phyloP scores from a whole-genome alignment of 768 basidiomycete species.

The Pleurotus tuber-regium region DNA sequence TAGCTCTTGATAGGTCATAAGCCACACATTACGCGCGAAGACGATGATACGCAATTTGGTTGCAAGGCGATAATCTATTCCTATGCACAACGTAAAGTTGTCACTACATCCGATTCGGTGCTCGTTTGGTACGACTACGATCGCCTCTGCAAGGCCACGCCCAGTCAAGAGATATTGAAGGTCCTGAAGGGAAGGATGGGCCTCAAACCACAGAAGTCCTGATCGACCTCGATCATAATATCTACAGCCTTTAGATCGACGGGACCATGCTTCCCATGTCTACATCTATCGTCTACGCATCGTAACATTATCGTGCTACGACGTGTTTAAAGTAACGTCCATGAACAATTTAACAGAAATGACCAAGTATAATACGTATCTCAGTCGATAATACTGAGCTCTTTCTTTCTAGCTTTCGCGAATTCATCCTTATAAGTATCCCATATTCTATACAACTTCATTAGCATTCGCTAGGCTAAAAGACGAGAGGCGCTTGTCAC shows the following conservation, averaged over 20 bases:
- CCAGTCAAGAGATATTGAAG: constrained; percentile 46
- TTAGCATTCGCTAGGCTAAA: too few relatives aligned
- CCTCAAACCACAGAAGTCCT: too few relatives aligned
- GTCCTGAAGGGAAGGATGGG: constrained; percentile 17
- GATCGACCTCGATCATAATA: too few relatives aligned
- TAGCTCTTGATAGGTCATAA: constrained; percentile 68
- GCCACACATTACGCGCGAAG: constrained; percentile 32
- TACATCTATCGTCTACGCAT: too few relatives aligned
- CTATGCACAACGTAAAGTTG: constrained; percentile 56
- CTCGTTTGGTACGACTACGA: constrained; percentile 83
- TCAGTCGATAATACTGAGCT: constrained; percentile 77
- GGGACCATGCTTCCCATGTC: too few relatives aligned
- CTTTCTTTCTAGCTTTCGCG: constrained; percentile 75
- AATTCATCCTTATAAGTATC: constrained; percentile 94
- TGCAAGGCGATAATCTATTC: constrained; percentile 61
- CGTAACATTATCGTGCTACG: too few relatives aligned
- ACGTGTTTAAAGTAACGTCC: too few relatives aligned
- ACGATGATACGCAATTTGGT: constrained; percentile 39
- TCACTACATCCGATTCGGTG: constrained; percentile 61
- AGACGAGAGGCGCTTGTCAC: constrained; percentile 39
- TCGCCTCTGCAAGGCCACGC: constrained; percentile 57
- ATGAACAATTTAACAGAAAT: too few relatives aligned
- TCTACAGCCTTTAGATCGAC: too few relatives aligned
- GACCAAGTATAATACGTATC: background rate
- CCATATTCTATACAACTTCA: constrained; percentile 98